Base-by-base conservation (phyloP, 2,329 filamentous ascomycete genomes). In the Waltergamsia citrina region DNA sequence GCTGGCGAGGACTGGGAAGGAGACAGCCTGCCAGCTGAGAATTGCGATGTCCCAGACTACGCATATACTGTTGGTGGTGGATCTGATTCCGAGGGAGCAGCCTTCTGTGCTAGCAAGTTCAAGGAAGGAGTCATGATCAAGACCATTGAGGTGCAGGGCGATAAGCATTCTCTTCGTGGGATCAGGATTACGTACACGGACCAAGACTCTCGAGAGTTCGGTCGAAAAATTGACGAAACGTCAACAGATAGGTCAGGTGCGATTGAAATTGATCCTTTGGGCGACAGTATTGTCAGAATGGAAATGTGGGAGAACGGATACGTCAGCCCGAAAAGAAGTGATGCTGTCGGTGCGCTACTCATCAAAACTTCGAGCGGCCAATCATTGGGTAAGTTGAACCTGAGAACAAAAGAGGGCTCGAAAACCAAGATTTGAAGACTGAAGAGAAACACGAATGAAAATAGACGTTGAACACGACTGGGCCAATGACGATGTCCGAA, bases 141-240 rank as follows among this genome's bases (percentile, higher is more conserved):
- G 33, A 8, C 14, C 17, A 15, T 29, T 14, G 33, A 29, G 9
- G 16, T 29, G 16, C 23, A 34, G 32, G 25, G 24, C 16, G 19
- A 21, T 14, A 7, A 34, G 4, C 14, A 32, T n/a, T 4, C 10
- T 17, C 14, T 34, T 14, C 23, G 24, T 16, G 24, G 23, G 14
- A 34, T 34, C 15, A 20, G 11, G 11, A 25, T 34, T 18, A 28
- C 33, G 11, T 34, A 19, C 25, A 34, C 33, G 10, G 33, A 34
- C 18, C 14, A 27, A 11, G 21, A 23, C 7, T 20, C 20, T 16
- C 15, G 19, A 6, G 11, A 19, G 16, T 27, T 28, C 23, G 33
- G 33, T 18, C 10, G 20, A 32, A 22, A 20, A 20, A 32, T 7
- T 32, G 21, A n/a, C 14, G 24, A 14, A 20, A 21, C 9, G 30